Conservation (phyloP, 306 rosid species). For the Quercus gilva region DNA sequence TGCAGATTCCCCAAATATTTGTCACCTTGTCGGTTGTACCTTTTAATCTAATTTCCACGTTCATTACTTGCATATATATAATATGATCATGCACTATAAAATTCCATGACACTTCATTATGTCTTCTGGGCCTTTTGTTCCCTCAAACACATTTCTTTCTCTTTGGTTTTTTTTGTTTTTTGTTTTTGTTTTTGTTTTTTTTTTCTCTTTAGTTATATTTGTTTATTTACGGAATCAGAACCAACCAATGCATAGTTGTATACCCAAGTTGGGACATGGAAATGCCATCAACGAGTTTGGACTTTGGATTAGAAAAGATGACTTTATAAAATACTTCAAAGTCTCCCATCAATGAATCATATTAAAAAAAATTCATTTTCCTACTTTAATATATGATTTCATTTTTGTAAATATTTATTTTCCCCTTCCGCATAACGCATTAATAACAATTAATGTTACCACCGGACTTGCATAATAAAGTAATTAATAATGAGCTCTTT, state of each 20-base stretch:
- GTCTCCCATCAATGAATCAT: background rate
- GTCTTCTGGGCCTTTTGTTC: constrained; percentile 2
- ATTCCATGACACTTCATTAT: constrained; percentile 19
- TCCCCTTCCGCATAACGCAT: no score
- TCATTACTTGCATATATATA: constrained; percentile 1
- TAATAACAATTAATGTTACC: no score
- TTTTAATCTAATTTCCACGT: constrained; percentile 16
- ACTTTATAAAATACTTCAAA: background rate
- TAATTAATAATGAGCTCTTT: background rate
- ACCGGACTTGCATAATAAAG: no score
- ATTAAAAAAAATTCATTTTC: no score
- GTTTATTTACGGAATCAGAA: background rate
- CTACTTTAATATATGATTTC: no score
- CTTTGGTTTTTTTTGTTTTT: background rate
- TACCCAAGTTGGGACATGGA: no score
- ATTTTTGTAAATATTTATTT: no score
- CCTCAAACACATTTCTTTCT: background rate
- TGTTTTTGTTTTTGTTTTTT: background rate
- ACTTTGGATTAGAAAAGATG: background rate
- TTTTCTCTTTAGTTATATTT: background rate
- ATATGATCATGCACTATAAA: constrained; percentile 14
- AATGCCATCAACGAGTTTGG: no score
- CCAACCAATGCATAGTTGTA: background rate
- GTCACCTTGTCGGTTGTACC: constrained; percentile 22
- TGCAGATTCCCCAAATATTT: constrained; percentile 18